These are phyloP conservation scores for Avena insularis DNA, from an alignment of 176 grass and related monocot species.

Conservation along the genomic window DNA sequence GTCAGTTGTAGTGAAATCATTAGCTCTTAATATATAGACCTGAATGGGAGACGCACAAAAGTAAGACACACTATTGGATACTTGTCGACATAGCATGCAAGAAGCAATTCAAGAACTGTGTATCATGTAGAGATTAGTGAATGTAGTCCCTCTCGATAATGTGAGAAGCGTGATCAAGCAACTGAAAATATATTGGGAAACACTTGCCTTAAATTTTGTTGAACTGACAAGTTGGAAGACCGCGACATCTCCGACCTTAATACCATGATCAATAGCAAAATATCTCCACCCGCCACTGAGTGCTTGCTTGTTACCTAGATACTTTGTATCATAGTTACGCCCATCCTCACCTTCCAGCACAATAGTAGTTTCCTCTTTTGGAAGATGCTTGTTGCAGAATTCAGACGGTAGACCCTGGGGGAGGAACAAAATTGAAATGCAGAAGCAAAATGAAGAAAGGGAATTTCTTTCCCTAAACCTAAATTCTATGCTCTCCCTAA, in stretches of 20 bases:
- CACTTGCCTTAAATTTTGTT: slow-evolving; percentile 52
- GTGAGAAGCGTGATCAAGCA: not conserved
- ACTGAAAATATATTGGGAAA: not conserved
- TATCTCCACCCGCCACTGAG: slow-evolving; percentile 58
- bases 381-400: slow-evolving; percentile 60
- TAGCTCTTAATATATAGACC: slow-evolving; percentile 47
- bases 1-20: slow-evolving; percentile 37
- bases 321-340: not conserved
- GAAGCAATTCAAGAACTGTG: slow-evolving; percentile 33
- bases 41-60: slow-evolving; percentile 5
- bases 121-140: not conserved
- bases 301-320: slow-evolving; percentile 47
- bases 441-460: not conserved
- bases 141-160: not conserved
- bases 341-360: slow-evolving; percentile 56
- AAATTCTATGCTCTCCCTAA: not conserved
- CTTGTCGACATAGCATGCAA: not conserved
- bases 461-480: not conserved
- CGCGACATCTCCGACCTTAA: slow-evolving; percentile 49
- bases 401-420: slow-evolving; percentile 44
- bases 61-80: not conserved
- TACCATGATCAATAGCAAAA: slow-evolving; percentile 45
- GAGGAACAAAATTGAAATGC: slow-evolving; percentile 16
- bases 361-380: slow-evolving; percentile 37
- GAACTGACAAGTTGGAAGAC: slow-evolving; percentile 49